phyloP scores from a whole-genome alignment of 73 alveolate species.

The Paramecium sonneborni region DNA sequence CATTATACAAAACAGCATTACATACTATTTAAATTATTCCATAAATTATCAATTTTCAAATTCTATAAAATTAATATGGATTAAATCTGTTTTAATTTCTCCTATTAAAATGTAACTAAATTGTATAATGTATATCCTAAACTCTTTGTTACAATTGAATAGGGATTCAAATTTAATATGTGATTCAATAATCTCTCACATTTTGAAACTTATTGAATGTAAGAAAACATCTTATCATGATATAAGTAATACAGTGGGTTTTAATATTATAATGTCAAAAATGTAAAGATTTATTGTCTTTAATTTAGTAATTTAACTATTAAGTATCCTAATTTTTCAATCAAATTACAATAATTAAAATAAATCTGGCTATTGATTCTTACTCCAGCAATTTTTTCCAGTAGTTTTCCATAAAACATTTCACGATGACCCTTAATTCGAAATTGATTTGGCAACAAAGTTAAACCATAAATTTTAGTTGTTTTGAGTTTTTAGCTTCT shows the following conservation, averaged over 20 bases:
- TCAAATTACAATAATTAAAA: neutral
- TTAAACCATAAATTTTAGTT: neutral
- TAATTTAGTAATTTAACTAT: neutral
- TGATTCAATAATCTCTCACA: neutral
- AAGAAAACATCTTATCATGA: neutral
- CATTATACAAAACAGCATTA: conserved; percentile 9
- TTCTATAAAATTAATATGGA: neutral
- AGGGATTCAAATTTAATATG: neutral
- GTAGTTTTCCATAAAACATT: neutral
- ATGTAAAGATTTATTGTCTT: neutral
- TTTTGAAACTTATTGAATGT: neutral
- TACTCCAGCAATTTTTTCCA: neutral
- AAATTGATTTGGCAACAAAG: neutral
- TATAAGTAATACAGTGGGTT: neutral
- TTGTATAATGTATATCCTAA: neutral
- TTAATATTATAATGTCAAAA: neutral
- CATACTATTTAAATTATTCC: neutral
- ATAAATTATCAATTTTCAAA: neutral
- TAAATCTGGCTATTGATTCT: neutral
- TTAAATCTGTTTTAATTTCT: neutral
- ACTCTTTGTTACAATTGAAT: neutral
- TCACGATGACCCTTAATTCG: neutral
- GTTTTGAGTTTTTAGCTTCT: neutral
- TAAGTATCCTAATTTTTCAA: neutral
- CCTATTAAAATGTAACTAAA: neutral